These are phyloP conservation scores for Emergomyces pasteurianus DNA, from an alignment of 2,329 filamentous ascomycete genomes.

Conservation along the genomic window DNA sequence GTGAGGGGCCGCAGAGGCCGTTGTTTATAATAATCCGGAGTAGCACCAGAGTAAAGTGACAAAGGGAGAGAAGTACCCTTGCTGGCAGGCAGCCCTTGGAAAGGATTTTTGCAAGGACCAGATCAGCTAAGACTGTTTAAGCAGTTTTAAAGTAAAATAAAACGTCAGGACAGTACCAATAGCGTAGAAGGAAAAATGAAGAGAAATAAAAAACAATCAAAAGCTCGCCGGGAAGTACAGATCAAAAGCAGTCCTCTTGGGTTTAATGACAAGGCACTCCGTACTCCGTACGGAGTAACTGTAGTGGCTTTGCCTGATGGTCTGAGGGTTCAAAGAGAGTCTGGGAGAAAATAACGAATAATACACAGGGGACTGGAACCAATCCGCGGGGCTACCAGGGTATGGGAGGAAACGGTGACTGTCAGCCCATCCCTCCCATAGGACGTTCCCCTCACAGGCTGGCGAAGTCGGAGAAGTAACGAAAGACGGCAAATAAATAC, in stretches of 20 bases:
- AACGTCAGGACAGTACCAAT: background rate
- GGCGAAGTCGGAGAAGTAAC: background rate
- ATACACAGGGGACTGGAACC: background rate
- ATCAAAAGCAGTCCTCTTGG: background rate
- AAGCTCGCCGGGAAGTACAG: background rate
- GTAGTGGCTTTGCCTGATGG: background rate
- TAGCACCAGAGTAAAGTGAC: background rate
- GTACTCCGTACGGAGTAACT: too few species aligned
- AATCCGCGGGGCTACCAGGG: background rate
- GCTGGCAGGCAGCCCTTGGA: background rate
- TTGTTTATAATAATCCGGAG: constrained; percentile 4
- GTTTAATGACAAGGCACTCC: background rate
- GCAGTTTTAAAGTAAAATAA: background rate
- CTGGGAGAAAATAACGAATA: background rate
- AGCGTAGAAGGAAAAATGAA: background rate
- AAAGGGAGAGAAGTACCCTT: background rate
- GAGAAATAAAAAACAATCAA: background rate
- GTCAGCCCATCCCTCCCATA: background rate
- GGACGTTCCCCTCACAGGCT: background rate
- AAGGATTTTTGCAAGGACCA: background rate
- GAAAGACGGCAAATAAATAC: background rate
- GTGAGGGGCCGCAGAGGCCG: constrained; percentile 3
- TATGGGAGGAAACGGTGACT: background rate
- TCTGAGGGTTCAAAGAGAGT: background rate
- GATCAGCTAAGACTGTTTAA: constrained; percentile 1